Base-by-base conservation (phyloP, 495 filamentous ascomycete species). In the Sordaria brevicollis region DNA sequence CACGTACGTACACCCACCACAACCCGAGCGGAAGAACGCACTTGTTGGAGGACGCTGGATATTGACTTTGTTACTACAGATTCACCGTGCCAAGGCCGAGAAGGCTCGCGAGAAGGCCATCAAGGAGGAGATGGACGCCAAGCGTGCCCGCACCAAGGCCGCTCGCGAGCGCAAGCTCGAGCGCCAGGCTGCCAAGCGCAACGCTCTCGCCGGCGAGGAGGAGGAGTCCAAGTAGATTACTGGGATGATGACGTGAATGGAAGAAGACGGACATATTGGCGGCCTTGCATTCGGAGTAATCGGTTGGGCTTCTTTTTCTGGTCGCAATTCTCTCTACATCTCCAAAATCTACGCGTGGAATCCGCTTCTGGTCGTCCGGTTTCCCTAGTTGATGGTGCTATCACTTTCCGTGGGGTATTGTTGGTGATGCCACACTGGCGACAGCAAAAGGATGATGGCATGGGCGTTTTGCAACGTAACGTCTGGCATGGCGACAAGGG, bases 71-170 rank as follows among this genome's bases (percentile, higher is more conserved):
- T 34, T 54, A 49, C 35, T 75, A 73, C 75, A 99, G 95, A 97
- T 99, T 86, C 95, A 99, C 89, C 95, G 92, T 83, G 95, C 95
- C 85, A 99, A 99, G 90, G 95, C 95, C 77, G 95, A 99, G 91
- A 93, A 94, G 86, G 86, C 88, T 71, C 96, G 95, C 84, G 95
- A 97, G 90, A 89, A 90, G 82, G 80, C 88, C 75, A 86, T 97
- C 81, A 95, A 96, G 92, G 93, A 97, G 80, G 93, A 97, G 89
- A 98, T 98, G 95, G 94, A 99, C 84, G 92, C 91, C 85, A 97
- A 95, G 89, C 93, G 95, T 87, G 90, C 92, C 83, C 97, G 96
- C 92, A 97, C 92, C 90, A 97, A 97, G 93, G 95, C 95, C 76
- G 94, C 94, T 72, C 92, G 95, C 85, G 96, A 97, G 90, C 89